Conservation (phyloP, 768 basidiomycete species). For the Trametes cingulata region DNA sequence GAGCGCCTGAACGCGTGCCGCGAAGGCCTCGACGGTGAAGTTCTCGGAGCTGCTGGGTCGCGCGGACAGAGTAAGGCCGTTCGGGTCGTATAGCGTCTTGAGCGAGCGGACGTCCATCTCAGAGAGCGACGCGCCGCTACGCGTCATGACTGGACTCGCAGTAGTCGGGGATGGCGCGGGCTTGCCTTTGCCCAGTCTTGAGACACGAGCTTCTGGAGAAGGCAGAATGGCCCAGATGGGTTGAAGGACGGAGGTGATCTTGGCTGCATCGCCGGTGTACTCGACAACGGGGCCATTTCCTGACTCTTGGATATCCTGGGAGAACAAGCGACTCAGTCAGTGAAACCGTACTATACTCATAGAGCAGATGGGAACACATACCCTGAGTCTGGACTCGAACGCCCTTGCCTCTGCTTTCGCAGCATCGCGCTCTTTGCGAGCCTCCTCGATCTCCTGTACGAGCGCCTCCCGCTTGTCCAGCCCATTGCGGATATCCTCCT, state of each 20-base stretch:
- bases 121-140: conserved; percentile 59
- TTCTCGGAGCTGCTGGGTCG: conserved; percentile 17
- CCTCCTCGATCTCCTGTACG: conserved; percentile 24
- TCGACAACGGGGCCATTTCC: conserved; percentile 25
- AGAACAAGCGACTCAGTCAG: not conserved
- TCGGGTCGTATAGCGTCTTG: conserved; percentile 70
- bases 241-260: conserved; percentile 61
- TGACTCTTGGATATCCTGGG: conserved; percentile 13
- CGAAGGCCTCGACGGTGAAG: conserved; percentile 78
- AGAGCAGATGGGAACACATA: not conserved
- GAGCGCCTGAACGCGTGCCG: conserved; percentile 74
- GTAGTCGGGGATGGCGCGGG: conserved; percentile 30
- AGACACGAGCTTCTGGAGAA: conserved; percentile 77
- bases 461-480: conserved; percentile 26
- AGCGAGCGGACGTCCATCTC: conserved; percentile 87
- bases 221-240: conserved; percentile 84
- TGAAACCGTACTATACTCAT: not conserved
- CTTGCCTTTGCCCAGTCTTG: conserved; percentile 53
- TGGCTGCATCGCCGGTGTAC: conserved; percentile 47
- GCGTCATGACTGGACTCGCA: conserved; percentile 29
- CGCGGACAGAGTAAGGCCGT: conserved; percentile 17
- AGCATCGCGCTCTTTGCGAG: conserved; percentile 28
- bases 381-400: conserved; percentile 53
- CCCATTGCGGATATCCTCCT: conserved; percentile 20
- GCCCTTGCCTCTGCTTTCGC: conserved; percentile 23